These are phyloP conservation scores for Camellia lanceoleosa DNA, from an alignment of 148 eudicot genomes.

Conservation along the genomic window DNA sequence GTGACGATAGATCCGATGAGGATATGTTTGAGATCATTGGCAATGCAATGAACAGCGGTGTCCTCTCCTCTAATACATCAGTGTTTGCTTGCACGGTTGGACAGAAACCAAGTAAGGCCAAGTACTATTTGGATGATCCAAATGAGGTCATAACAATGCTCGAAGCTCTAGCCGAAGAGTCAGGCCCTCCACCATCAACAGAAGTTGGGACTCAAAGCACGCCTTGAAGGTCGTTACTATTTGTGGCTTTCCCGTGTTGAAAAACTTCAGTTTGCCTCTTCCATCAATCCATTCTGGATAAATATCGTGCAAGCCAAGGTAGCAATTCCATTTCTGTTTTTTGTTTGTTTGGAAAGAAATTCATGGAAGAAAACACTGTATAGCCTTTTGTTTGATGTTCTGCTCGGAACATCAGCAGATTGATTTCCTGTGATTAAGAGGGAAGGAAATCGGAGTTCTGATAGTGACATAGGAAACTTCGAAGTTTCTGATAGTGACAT, in stretches of 20 bases:
- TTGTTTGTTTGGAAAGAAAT: not conserved
- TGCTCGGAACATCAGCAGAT: not conserved
- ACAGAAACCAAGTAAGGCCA: conserved; percentile 47
- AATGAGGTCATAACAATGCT: conserved; percentile 40
- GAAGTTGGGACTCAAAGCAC: conserved; percentile 17
- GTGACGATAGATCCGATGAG: conserved; percentile 50
- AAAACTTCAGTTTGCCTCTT: conserved; percentile 3
- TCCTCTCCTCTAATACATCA: conserved; percentile 32
- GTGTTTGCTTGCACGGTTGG: conserved; percentile 48
- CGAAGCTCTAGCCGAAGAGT: conserved; percentile 38
- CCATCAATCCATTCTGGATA: not conserved
- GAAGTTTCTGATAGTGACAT: not conserved
- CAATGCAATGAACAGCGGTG: conserved; percentile 32
- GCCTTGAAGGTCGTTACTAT: not conserved
- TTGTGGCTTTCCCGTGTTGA: not conserved
- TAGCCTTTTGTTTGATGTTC: conserved; percentile 4
- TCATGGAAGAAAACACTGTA: not conserved
- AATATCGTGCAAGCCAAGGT: not conserved
- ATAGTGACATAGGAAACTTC: not conserved
- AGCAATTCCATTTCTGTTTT: not conserved
- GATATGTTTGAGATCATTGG: conserved; percentile 51
- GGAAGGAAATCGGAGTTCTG: not conserved
- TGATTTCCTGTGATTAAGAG: conserved; percentile 5
- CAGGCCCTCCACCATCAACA: conserved; percentile 23
- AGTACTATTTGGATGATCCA: conserved; percentile 46